Evolutionary conservation across 2,329 filamentous ascomycete species (phyloP), one percentile per base, ranked within the genome.

Genomic region (Penicillium griseofulvum): DNA sequence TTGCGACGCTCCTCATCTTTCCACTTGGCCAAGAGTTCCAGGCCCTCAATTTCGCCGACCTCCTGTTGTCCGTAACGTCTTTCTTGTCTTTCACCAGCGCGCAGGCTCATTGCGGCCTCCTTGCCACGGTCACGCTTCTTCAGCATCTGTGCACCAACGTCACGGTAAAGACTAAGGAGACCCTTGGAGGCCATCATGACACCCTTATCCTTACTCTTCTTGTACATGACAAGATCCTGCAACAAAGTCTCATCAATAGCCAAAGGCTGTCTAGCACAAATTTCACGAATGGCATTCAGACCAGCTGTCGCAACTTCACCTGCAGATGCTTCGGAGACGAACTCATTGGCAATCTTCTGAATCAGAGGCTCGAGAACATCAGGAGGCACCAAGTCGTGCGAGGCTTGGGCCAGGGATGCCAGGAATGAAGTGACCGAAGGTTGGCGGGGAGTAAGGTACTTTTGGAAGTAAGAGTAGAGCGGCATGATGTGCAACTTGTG

Each of bases 161-260:
- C 92, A 64, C 94, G 83, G 78, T 96, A 99, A 6, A 99, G 80
- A 24, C 90, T 91, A 39, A 99, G 80, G 7, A 99, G 79, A 60
- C 94, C 93, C 72, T 94, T 93, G 14, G 93, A 91, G 8, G 94
- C 94, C 94, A 99, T 97, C 84, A 96, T 92, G n/a, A 94, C 90
- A 56, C 93, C 92, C 79, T 97, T 99, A 70, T 99, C 94, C 71
- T 99, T 99, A 70, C 90, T 96, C 80, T 95, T 96, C 57, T 90
- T 85, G 76, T 99, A 97, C 79, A 94, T 89, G 10, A 97, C 91
- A 49, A 99, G 77, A 79, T 99, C 94, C 72, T 99, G 93, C 29
- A 99, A 78, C n/a, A 99, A 77, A 0, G 92, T 96, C 62, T 97
- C 92, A 49, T 86, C 91, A 89, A 99, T 97, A 6, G 92, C 92